These are phyloP conservation scores for Alectoria sarmentosa DNA, from an alignment of 495 filamentous ascomycete species.

Conservation along the genomic window DNA sequence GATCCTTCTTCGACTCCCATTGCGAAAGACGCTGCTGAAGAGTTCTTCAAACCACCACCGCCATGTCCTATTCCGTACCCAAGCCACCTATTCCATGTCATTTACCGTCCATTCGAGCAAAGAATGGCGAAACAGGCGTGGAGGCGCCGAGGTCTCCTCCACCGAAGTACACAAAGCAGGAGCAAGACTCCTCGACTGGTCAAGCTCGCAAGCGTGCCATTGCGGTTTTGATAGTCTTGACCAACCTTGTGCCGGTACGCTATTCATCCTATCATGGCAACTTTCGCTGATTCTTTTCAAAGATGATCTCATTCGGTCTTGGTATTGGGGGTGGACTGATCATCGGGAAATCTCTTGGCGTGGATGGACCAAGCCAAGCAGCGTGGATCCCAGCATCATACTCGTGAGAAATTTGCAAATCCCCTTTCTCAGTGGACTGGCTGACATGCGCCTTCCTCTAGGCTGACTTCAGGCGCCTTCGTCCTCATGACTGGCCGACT, in stretches of 20 bases:
- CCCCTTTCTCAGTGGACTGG: too few relatives aligned
- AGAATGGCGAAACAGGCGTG: background rate
- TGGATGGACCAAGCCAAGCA: conserved; percentile 21
- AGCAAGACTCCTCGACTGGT: background rate
- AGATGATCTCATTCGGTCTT: conserved; percentile 30
- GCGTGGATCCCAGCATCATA: conserved; percentile 33
- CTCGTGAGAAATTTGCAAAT: conserved; percentile 34
- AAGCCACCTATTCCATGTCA: background rate
- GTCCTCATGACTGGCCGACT: conserved; percentile 35
- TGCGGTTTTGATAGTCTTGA: conserved; percentile 1
- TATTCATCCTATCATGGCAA: background rate
- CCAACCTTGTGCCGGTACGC: conserved; percentile 3
- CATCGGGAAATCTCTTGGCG: conserved; percentile 27
- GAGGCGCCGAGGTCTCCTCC: background rate
- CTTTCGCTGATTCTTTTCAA: background rate
- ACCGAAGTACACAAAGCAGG: background rate
- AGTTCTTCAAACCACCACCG: background rate
- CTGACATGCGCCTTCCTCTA: background rate
- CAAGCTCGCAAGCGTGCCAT: conserved; percentile 10
- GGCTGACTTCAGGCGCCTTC: conserved; percentile 5
- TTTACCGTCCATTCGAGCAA: background rate
- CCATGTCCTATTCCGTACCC: background rate
- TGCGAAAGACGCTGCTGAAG: background rate
- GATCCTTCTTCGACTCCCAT: background rate
- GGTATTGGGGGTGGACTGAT: conserved; percentile 28